Conservation (phyloP, 306 rosid genomes). For the Hippophae rhamnoides region DNA sequence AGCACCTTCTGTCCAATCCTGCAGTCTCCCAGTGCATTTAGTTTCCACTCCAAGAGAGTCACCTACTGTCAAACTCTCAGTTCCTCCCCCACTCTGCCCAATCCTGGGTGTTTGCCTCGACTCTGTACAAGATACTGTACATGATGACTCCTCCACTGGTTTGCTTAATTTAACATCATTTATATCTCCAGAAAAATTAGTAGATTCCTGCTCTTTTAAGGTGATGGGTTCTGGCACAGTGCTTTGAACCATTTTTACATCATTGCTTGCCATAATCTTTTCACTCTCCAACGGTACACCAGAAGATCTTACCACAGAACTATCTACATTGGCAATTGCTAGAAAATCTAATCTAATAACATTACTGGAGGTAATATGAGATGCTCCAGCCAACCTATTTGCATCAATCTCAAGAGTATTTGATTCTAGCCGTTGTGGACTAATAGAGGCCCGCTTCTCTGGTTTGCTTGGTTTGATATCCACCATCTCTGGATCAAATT, state of each 20-base stretch:
- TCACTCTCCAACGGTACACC: constrained; percentile 31
- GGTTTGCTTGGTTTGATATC: constrained; percentile 29
- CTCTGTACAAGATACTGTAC: constrained; percentile 38
- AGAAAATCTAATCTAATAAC: constrained; percentile 27
- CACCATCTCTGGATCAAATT: constrained; percentile 36
- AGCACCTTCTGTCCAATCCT: constrained; percentile 35
- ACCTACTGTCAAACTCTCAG: constrained; percentile 31
- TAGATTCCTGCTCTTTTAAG: constrained; percentile 23
- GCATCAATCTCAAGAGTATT: constrained; percentile 36
- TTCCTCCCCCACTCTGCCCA: constrained; percentile 29
- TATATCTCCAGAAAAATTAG: constrained; percentile 20
- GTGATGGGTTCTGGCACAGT: constrained; percentile 19
- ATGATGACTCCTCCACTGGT: constrained; percentile 37
- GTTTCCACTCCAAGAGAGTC: constrained; percentile 29
- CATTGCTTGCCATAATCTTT: constrained; percentile 16
- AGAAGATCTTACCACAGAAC: constrained; percentile 33
- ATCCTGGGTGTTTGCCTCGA: constrained; percentile 42
- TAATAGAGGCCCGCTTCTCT: constrained; percentile 47
- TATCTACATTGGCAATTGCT: constrained; percentile 23
- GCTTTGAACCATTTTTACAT: constrained; percentile 24
- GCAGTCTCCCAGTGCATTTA: constrained; percentile 22
- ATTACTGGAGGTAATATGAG: constrained; percentile 32
- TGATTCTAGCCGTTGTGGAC: constrained; percentile 46
- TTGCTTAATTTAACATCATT: constrained; percentile 49
- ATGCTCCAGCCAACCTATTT: constrained; percentile 35